Base-by-base conservation (phyloP, 1,284 basidiomycete genomes). In the Farysia itapuensis region DNA sequence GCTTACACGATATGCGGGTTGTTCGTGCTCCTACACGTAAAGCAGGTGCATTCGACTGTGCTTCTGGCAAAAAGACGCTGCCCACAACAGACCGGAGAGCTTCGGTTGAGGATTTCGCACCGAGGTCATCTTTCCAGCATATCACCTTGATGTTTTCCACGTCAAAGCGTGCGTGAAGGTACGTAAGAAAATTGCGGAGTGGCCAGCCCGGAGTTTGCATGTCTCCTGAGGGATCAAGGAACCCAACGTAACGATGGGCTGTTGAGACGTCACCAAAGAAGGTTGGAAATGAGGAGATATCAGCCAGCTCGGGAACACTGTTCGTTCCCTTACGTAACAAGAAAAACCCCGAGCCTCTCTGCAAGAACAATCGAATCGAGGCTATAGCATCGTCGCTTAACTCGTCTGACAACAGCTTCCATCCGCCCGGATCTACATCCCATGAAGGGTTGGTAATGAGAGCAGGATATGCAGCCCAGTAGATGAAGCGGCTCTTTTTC, bases 401-500 rank as follows among this genome's bases (percentile, higher is more conserved):
- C 7, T 2, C 22, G 4, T 35, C 6, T 8, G 33, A 21, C 19
- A 54, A 30, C 4, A 48, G 38, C 25, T 32, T 40, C 54, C 60
- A 64, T 1, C 43, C 43, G 4, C 35, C 33, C 2, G 3, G 86
- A 5, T 82, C 82, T 78, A 22, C 6, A 9, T 90, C 85, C 73
- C 73, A 75, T 3, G 56, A 44, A 0, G 72, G 69, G 26, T 59
- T 59, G 1, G 60, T 82, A 0, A 87, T 84, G 46, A 97, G 85
- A 0, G 91, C 90, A 0, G 95, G 95, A 77, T 96, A 95, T 0
- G 89, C 89, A 70, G 96, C 96, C 93, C 94, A 97, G 78, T 98
- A 96, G 75, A 88, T 92, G 77, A 90, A 97, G 59, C 87, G 88
- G 81, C 94, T 97, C 78, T 94, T 96, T 81, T 98, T 98, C 50